Conservation (phyloP, 768 basidiomycete genomes). For the Terana coerulea region DNA sequence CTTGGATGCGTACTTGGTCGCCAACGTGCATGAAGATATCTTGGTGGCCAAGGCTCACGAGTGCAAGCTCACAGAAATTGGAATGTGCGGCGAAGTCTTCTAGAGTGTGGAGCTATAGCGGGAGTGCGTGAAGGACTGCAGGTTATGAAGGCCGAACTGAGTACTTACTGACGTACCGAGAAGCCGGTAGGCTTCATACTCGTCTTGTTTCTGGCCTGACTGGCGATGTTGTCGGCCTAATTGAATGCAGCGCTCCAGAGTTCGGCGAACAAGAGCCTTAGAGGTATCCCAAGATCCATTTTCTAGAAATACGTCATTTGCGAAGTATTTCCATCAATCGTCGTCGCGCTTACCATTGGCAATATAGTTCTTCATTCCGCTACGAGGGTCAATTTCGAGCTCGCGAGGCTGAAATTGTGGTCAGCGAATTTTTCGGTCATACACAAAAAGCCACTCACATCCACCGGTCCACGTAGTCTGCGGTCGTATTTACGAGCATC, state of each 20-base stretch:
- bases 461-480: conserved; percentile 75
- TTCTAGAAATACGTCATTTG: conserved; percentile 35
- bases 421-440: too few species aligned
- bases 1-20: conserved; percentile 67
- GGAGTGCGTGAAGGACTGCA: neutral
- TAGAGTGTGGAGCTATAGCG: conserved; percentile 64
- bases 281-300: conserved; percentile 86
- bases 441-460: too few species aligned
- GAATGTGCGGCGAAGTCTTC: conserved; percentile 90
- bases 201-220: conserved; percentile 56
- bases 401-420: conserved; percentile 66
- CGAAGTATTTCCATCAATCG: neutral
- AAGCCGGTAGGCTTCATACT: conserved; percentile 77
- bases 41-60: conserved; percentile 68
- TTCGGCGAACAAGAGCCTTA: conserved; percentile 69
- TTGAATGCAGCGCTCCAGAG: conserved; percentile 75
- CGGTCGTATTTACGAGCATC: conserved; percentile 79
- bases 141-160: conserved; percentile 24
- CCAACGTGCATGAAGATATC: conserved; percentile 89
- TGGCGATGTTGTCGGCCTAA: conserved; percentile 63
- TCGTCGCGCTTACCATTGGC: conserved; percentile 54
- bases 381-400: conserved; percentile 76
- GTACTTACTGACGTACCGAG: conserved; percentile 62
- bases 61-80: conserved; percentile 83
- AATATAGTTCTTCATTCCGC: conserved; percentile 96